A percentile compares a stretch with the other conserved stretches of the same genome.
Conservation (phyloP, 225 moss, liverwort and hornwort genomes). For the Asterella californica region DNA sequence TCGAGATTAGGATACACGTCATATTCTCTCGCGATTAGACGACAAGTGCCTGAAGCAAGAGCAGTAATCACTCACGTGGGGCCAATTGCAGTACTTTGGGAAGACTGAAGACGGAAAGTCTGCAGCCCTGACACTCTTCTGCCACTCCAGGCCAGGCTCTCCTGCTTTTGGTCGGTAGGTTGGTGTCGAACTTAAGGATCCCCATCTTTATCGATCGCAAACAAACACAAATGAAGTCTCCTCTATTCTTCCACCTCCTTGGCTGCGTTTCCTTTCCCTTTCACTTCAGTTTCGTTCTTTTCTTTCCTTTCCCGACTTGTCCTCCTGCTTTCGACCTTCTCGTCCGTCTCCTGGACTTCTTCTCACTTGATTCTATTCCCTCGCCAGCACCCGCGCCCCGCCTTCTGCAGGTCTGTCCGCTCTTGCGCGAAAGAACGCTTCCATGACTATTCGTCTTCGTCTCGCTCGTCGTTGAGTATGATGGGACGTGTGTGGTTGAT, state of each 20-base stretch:
- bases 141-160: not conserved
- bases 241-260: not conserved
- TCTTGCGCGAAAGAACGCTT: too few species aligned
- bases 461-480: too few species aligned
- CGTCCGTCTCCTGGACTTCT: not conserved
- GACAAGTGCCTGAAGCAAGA: not conserved
- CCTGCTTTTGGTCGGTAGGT: not conserved
- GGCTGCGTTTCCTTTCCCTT: not conserved
- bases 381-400: not conserved
- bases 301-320: not conserved
- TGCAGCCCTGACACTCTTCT: not conserved
- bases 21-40: constrained; percentile 1
- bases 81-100: not conserved
- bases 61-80: not conserved
- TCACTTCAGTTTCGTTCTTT: not conserved
- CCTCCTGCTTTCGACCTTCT: too few species aligned
- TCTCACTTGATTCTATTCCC: not conserved
- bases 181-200: not conserved
- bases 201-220: not conserved
- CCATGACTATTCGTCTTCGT: too few species aligned
- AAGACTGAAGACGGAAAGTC: not conserved
- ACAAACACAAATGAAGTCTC: too few species aligned
- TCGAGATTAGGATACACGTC: not conserved
- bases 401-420: not conserved
- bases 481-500: too few species aligned